Evolutionary conservation across 805 yeast species (phyloP), one percentile per base, ranked within the genome.

Genomic region (Myxozyma mucilagina): DNA sequence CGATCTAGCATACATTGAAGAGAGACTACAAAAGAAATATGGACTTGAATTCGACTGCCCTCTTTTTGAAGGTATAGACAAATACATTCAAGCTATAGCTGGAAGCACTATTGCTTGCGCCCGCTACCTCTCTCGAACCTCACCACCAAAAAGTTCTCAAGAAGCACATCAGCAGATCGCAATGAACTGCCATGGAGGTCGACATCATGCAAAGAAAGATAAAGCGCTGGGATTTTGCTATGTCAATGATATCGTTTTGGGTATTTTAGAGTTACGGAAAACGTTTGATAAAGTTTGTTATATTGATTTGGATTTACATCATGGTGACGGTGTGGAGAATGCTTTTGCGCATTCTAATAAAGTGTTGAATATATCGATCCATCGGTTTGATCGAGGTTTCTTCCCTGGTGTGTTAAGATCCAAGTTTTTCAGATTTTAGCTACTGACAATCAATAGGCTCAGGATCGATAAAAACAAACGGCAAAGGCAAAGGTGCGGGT

Each of bases 161-260:
- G 31, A 34, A 38, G 42, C 35, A 14, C 32, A 11, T 47, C 67
- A 41, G 57, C 53, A 70, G 9, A 73, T 83, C 0, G 85, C 81
- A 1, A 77, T 88, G 48, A 87, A 87, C 69, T 88, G 91, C 91
- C 82, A 83, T 68, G 96, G 96, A 6, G 96, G 97, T 3, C 78
- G 90, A 62, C 97, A 90, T 73, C 97, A 90, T 73, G 97, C 97
- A 11, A 90, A 89, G 70, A 90, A 90, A 74, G 83, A 85, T 39
- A 94, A 87, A 69, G 94, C 96, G 1, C 84, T 90, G 1, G 97
- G 97, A 5, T 90, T 91, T 73, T 90, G 97, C 73, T 90, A 90
- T 74, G 83, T 90, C 66, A 90, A 90, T 66, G 96, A 88, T 68
- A 80, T 87, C 7, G 86, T 83, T 0, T 68, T 88, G 13, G 80